A percentile compares a stretch with the other conserved stretches of the same genome.
phyloP scores from a whole-genome alignment of 768 basidiomycete genomes.

The Cystofilobasidium bisporidii region DNA sequence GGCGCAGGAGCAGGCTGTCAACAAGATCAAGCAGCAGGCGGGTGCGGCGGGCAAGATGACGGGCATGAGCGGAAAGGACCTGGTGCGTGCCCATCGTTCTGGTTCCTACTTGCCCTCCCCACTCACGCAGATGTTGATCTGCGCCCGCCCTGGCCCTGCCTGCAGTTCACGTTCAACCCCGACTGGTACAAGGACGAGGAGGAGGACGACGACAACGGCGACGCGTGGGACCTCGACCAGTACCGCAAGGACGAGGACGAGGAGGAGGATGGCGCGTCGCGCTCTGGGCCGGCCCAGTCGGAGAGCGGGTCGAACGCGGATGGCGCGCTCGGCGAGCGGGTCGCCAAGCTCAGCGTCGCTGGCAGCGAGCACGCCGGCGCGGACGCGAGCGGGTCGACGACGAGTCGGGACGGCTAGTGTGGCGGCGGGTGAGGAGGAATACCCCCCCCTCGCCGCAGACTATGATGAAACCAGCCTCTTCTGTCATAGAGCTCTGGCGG shows the following conservation, averaged over 20 bases:
- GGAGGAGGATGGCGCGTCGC: constrained; percentile 43
- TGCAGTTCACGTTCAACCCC: constrained; percentile 86
- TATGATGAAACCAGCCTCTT: too few relatives aligned
- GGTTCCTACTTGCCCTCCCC: not conserved
- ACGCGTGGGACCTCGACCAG: constrained; percentile 47
- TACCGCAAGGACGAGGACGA: constrained; percentile 57
- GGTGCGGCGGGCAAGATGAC: constrained; percentile 57
- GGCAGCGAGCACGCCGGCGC: not conserved
- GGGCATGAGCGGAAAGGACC: constrained; percentile 91
- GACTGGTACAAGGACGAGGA: constrained; percentile 82
- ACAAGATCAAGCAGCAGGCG: constrained; percentile 67
- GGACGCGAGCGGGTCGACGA: too few relatives aligned
- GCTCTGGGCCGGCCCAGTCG: not conserved
- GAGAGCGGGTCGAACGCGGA: not conserved
- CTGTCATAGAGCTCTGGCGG: too few relatives aligned
- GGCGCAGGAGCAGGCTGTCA: constrained; percentile 78
- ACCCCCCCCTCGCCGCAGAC: too few relatives aligned
- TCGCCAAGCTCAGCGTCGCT: not conserved
- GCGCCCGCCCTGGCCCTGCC: not conserved
- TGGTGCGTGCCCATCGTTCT: constrained; percentile 49
- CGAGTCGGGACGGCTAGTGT: too few relatives aligned
- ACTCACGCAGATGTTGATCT: not conserved
- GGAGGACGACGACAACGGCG: constrained; percentile 40
- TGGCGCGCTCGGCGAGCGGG: not conserved
- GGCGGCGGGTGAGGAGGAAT: too few relatives aligned